Conservation (phyloP, 148 eudicot genomes). For the Dysphania ambrosioides region DNA sequence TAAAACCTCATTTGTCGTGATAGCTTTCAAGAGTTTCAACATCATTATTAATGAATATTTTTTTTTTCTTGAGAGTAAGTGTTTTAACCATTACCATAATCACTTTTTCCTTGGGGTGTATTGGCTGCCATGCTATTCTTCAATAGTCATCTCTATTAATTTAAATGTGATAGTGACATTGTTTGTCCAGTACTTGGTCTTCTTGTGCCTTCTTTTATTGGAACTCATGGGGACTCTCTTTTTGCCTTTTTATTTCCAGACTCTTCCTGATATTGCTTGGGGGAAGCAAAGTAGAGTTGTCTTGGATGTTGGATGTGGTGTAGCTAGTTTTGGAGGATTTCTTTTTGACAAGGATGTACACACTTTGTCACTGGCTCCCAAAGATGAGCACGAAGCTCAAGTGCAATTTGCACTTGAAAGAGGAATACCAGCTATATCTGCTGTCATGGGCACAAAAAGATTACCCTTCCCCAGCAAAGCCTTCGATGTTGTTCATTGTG, state of each 20-base stretch:
- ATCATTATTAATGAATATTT: no score
- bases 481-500: slow-evolving; percentile 74
- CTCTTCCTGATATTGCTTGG: slow-evolving; percentile 55
- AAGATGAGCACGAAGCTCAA: slow-evolving; percentile 84
- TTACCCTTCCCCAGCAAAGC: slow-evolving; percentile 58
- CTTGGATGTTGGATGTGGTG: slow-evolving; percentile 79
- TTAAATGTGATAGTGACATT: no score
- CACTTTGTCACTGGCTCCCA: slow-evolving; percentile 68
- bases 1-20: no score
- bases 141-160: no score
- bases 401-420: slow-evolving; percentile 78
- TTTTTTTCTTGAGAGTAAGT: no score
- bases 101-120: no score
- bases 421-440: slow-evolving; percentile 68
- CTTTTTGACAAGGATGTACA: slow-evolving; percentile 68
- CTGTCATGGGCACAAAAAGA: slow-evolving; percentile 73
- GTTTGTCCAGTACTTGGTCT: no score
- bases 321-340: slow-evolving; percentile 80
- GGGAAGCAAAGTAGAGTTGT: slow-evolving; percentile 56
- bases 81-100: no score
- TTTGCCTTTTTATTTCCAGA: slow-evolving; percentile 24
- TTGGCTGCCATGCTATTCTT: no score
- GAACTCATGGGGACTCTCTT: not conserved
- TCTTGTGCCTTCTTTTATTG: not conserved
- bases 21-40: no score